Evolutionary conservation across 352 stramenopile genomes (phyloP).

Genomic region (Blastocystis sp.): DNA sequence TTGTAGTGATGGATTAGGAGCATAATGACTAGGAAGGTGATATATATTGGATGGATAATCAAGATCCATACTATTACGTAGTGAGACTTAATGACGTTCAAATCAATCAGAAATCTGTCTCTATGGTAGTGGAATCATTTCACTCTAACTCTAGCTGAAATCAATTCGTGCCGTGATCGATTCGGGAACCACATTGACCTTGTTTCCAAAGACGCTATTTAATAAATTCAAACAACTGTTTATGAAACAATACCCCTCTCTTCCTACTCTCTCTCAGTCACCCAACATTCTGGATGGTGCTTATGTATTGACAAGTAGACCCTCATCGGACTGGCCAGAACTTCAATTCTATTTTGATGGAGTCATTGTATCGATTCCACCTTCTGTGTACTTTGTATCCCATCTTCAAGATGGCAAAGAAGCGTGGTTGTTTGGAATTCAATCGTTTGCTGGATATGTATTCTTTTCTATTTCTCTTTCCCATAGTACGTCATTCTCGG

Average conservation of each 20-base stretch:
- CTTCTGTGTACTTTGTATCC: neutral
- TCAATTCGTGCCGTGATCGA: neutral
- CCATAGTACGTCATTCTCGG: slow-evolving; percentile 2
- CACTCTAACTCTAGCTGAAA: neutral
- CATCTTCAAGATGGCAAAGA: neutral
- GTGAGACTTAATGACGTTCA: neutral
- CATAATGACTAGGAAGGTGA: neutral
- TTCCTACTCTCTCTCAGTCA: neutral
- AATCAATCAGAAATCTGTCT: neutral
- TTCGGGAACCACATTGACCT: neutral
- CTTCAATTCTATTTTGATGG: slow-evolving; percentile 4
- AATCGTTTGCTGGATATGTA: neutral
- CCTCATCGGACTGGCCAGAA: neutral
- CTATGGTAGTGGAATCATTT: neutral
- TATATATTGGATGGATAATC: neutral
- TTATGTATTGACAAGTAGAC: neutral
- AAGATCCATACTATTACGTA: neutral
- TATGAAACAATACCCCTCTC: neutral
- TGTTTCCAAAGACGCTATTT: neutral
- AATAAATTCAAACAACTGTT: neutral
- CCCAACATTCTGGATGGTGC: neutral
- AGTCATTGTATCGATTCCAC: neutral
- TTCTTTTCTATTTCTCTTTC: neutral
- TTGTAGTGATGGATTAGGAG: neutral
- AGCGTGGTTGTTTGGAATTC: neutral